Conservation (phyloP, 2,329 filamentous ascomycete species). For the Phialophora chinensis region DNA sequence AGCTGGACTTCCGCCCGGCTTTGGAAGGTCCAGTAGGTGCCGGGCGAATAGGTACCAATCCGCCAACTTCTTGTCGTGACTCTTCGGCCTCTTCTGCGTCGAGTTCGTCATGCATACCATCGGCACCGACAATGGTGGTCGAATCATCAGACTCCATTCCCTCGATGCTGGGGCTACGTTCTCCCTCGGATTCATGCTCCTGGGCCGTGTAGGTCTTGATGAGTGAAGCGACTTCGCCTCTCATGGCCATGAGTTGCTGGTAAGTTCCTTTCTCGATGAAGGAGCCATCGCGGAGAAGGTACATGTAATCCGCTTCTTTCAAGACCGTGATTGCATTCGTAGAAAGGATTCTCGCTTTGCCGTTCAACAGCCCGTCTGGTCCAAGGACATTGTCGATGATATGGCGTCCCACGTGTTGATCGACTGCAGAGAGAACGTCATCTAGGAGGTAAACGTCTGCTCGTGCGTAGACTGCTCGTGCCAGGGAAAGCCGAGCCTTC, state of each 20-base stretch:
- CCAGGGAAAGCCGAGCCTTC: constrained; percentile 89
- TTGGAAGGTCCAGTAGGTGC: constrained; percentile 50
- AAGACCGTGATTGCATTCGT: constrained; percentile 95
- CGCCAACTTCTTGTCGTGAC: constrained; percentile 73
- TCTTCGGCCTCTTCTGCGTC: constrained; percentile 63
- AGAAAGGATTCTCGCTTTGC: constrained; percentile 89
- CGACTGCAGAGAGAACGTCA: constrained; percentile 94
- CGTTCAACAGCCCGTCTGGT: constrained; percentile 76
- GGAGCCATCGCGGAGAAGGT: constrained; percentile 79
- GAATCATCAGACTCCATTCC: constrained; percentile 65
- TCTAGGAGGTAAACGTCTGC: constrained; percentile 97
- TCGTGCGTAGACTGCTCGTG: constrained; percentile 91
- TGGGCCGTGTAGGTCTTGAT: constrained; percentile 72
- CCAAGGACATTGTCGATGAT: constrained; percentile 94
- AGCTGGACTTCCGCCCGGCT: constrained; percentile 68
- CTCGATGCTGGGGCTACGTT: constrained; percentile 46
- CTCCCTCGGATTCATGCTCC: constrained; percentile 53
- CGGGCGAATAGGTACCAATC: constrained; percentile 75
- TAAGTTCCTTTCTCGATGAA: constrained; percentile 90
- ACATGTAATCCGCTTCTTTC: constrained; percentile 86
- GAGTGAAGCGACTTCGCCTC: constrained; percentile 83
- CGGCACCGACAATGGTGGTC: constrained; percentile 60
- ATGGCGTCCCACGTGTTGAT: constrained; percentile 94
- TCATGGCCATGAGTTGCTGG: constrained; percentile 88
- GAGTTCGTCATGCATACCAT: constrained; percentile 56